Percentiles rank a stretch among this genome's conserved stretches.
Conservation (phyloP, 2,329 filamentous ascomycete genomes). For the Ascomycota sp. region DNA sequence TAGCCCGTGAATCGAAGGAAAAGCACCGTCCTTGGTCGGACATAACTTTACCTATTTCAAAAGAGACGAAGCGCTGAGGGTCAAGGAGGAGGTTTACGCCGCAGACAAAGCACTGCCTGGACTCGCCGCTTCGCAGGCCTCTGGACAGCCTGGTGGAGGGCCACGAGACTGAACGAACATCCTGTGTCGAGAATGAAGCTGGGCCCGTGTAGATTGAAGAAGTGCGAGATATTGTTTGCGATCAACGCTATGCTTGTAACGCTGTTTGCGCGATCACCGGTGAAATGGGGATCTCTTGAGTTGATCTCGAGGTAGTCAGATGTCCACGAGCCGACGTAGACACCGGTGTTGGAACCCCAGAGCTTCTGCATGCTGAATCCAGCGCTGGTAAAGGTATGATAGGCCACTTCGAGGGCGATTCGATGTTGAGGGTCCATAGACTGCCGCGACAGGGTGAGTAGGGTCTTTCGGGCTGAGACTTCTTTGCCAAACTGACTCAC, state of each 20-base stretch:
- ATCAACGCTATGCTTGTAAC: conserved; percentile 20
- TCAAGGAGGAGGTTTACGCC: conserved; percentile 20
- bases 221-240: conserved; percentile 24
- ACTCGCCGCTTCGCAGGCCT: conserved; percentile 7
- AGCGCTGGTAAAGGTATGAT: conserved; percentile 15
- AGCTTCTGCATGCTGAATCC: conserved; percentile 1
- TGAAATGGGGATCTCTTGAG: conserved; percentile 3
- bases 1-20: conserved; percentile 18
- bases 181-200: conserved; percentile 29
- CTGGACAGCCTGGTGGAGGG: conserved; percentile 19
- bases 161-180: conserved; percentile 25
- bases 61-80: conserved; percentile 2
- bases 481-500: background rate
- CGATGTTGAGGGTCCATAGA: conserved; percentile 22
- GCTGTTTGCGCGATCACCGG: conserved; percentile 14
- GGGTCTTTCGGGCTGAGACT: too few relatives aligned
- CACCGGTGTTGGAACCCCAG: conserved; percentile 5
- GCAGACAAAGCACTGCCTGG: conserved; percentile 15
- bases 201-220: conserved; percentile 23
- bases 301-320: conserved; percentile 17
- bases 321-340: conserved; percentile 11
- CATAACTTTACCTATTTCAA: conserved; percentile 2
- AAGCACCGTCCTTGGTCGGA: conserved; percentile 1
- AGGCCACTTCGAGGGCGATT: conserved; percentile 17
- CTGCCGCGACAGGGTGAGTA: background rate